Base-by-base conservation (phyloP, 1,284 basidiomycete genomes). In the Anthracocystis walkeri region DNA sequence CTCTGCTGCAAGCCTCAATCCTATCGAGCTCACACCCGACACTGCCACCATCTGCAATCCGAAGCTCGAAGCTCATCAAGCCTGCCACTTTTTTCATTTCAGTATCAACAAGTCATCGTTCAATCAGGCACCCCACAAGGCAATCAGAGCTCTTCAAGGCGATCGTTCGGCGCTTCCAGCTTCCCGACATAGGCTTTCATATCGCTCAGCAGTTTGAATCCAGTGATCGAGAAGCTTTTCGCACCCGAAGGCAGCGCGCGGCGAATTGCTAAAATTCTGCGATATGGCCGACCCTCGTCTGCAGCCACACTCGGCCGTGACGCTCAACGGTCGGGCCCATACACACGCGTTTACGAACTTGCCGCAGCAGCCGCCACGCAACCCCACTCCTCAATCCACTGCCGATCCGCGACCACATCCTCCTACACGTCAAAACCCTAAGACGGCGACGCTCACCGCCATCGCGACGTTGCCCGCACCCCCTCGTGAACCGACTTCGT, bases 291-390 rank as follows among this genome's bases (percentile, higher is more conserved):
- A 35, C 7, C 10, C 50, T 29, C 58, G 20, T 23, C 20, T 21
- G 3, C 27, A 20, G 33, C 16, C 40, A 42, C 41, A 60, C 41
- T 60, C 50, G 33, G 42, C 58, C 50, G 49, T 53, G 58, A 45
- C 14, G 48, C 38, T 16, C 31, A 50, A 29, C 25, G 40, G n/a
- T 20, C 38, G n/a, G 10, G 2, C 57, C 20, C 50, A 53, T 46
- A 52, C 58, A 53, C 49, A 45, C 58, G 58, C 42, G 50, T 60
- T 49, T 35, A 18, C 50, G 18, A 21, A 23, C 27, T 51, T 35
- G 48, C 58, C 58, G 48, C 58, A 59, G 58, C 58, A 59, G 16
- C 33, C 21, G 45, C 38, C 41, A 12, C 35, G 25, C 23, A 58
- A 48, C 14, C 38, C 49, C 46, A 23, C 41, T 35, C 40, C 31